Evolutionary conservation across 2,329 filamentous ascomycete genomes (phyloP).

Genomic region (Fusarium piperis): DNA sequence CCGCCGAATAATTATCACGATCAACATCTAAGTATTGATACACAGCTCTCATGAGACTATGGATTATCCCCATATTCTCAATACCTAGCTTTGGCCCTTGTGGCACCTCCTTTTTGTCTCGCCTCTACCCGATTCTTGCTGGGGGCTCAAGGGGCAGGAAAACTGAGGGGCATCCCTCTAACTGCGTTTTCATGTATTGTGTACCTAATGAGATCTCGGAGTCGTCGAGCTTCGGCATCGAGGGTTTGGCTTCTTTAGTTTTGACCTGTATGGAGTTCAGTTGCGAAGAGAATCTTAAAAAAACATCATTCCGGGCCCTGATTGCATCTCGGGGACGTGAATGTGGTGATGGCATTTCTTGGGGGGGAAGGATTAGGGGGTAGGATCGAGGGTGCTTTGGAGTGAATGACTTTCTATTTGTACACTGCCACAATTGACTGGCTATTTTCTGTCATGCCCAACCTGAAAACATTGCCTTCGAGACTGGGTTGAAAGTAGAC

Average conservation of each 20-base stretch:
- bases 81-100: slow-evolving; percentile 29
- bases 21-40: slow-evolving; percentile 23
- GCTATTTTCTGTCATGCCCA: slow-evolving; percentile 16
- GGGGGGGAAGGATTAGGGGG: slow-evolving; percentile 27
- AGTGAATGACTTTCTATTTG: slow-evolving; percentile 39
- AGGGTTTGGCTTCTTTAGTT: slow-evolving; percentile 45
- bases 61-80: slow-evolving; percentile 16
- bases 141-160: slow-evolving; percentile 33
- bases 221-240: slow-evolving; percentile 40
- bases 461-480: slow-evolving; percentile 10
- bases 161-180: slow-evolving; percentile 34
- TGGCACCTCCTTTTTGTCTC: slow-evolving; percentile 32
- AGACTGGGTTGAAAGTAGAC: slow-evolving; percentile 30
- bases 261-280: slow-evolving; percentile 48
- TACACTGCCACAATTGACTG: slow-evolving; percentile 33
- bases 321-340: slow-evolving; percentile 27
- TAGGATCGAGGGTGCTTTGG: slow-evolving; percentile 28
- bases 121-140: slow-evolving; percentile 36
- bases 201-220: slow-evolving; percentile 52
- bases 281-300: slow-evolving; percentile 43
- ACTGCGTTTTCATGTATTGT: slow-evolving; percentile 46
- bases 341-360: slow-evolving; percentile 30
- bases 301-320: slow-evolving; percentile 43
- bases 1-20: slow-evolving; percentile 50
- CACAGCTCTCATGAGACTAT: slow-evolving; percentile 25